phyloP scores from a whole-genome alignment of 192 early-diverging fungal species.

The Blastocladiella britannica region DNA sequence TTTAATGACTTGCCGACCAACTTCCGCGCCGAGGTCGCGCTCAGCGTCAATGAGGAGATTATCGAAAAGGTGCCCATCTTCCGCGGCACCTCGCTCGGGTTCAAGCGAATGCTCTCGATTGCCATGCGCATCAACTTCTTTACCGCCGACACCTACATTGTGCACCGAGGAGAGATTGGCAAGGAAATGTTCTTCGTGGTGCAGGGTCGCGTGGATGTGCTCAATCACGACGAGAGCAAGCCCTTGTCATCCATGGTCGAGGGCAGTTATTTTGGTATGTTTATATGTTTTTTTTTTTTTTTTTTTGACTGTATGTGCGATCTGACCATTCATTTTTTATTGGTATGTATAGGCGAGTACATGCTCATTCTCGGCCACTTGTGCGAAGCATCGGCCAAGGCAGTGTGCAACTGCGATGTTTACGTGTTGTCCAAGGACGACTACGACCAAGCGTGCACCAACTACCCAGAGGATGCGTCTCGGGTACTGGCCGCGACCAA shows the following conservation, averaged over 20 bases:
- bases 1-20: slow-evolving; percentile 28
- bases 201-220: slow-evolving; percentile 28
- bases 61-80: slow-evolving; percentile 30
- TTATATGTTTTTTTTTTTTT: no score
- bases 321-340: neutral
- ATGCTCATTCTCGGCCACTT: slow-evolving; percentile 20
- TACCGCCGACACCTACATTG: slow-evolving; percentile 29
- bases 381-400: slow-evolving; percentile 22
- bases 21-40: slow-evolving; percentile 27
- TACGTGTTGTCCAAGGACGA: slow-evolving; percentile 24
- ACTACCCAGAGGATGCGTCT: slow-evolving; percentile 19
- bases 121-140: slow-evolving; percentile 26
- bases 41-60: slow-evolving; percentile 26
- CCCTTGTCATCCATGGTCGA: slow-evolving; percentile 23
- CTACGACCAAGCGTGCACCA: slow-evolving; percentile 15
- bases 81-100: slow-evolving; percentile 20
- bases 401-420: slow-evolving; percentile 29
- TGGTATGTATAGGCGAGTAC: slow-evolving; percentile 18
- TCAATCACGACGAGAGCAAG: slow-evolving; percentile 12
- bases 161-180: slow-evolving; percentile 22
- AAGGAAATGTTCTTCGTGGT: slow-evolving; percentile 31
- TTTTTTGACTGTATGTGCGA: slow-evolving; percentile 1
- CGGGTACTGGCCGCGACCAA: slow-evolving; percentile 13
- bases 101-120: slow-evolving; percentile 22
- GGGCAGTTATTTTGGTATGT: slow-evolving; percentile 25